Evolutionary conservation across 257 asterid species (phyloP).

Genomic region (Voacanga thouarsii): DNA sequence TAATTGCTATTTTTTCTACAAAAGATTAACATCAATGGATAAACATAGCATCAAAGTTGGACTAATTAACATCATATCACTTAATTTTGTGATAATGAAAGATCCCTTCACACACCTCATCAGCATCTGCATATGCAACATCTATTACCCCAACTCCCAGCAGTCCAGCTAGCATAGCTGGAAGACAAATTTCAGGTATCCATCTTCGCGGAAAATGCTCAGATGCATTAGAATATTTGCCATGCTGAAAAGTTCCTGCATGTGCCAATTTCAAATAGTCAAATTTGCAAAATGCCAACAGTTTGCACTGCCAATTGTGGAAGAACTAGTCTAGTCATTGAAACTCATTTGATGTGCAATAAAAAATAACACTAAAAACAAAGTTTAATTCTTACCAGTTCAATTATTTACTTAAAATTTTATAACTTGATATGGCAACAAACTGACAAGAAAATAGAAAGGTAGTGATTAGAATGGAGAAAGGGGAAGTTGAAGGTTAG

Average conservation of each 20-base stretch:
- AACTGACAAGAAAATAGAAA: neutral
- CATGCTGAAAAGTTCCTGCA: slow-evolving; percentile 45
- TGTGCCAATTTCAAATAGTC: neutral
- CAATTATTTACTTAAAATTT: neutral
- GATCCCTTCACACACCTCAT: slow-evolving; percentile 43
- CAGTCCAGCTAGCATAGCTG: slow-evolving; percentile 59
- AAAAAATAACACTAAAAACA: neutral
- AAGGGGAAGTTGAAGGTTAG: too few species aligned
- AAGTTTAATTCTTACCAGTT: too few species aligned
- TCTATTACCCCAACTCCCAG: slow-evolving; percentile 62
- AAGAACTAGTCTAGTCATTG: neutral
- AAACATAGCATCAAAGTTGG: neutral
- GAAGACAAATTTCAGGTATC: slow-evolving; percentile 24
- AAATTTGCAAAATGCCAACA: neutral
- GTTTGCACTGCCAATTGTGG: neutral
- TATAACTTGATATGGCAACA: neutral
- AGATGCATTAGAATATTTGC: slow-evolving; percentile 12
- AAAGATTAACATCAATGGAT: neutral
- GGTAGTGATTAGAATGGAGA: neutral
- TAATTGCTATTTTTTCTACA: neutral
- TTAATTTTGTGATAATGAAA: neutral
- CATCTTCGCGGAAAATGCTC: slow-evolving; percentile 17
- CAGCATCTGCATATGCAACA: slow-evolving; percentile 63
- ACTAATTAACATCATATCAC: neutral
- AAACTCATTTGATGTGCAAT: neutral